phyloP scores from a whole-genome alignment of 257 asterid species.

The Primulina eburnea region DNA sequence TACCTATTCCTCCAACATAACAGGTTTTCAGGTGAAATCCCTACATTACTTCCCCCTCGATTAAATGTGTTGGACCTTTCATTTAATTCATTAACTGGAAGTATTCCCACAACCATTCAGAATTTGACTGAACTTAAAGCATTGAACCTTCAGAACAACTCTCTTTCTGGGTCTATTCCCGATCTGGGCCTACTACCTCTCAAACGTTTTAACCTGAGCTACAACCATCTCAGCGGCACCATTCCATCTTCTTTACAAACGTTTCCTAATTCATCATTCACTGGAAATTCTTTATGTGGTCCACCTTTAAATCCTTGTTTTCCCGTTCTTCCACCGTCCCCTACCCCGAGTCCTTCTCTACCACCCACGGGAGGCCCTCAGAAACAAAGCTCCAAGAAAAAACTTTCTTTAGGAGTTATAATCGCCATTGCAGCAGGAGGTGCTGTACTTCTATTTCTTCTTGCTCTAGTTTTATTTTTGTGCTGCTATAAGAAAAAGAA shows the following conservation, averaged over 20 bases:
- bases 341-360: slow-evolving; percentile 32
- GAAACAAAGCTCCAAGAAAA: slow-evolving; percentile 34
- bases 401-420: slow-evolving; percentile 54
- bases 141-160: slow-evolving; percentile 68
- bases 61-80: slow-evolving; percentile 56
- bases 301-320: slow-evolving; percentile 57
- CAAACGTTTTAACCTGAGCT: slow-evolving; percentile 54
- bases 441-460: slow-evolving; percentile 43
- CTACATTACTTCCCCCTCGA: slow-evolving; percentile 35
- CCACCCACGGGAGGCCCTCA: slow-evolving; percentile 31
- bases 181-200: slow-evolving; percentile 42
- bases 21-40: slow-evolving; percentile 50
- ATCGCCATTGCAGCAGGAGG: slow-evolving; percentile 91
- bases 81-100: slow-evolving; percentile 51
- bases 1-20: slow-evolving; percentile 58
- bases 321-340: slow-evolving; percentile 42
- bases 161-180: slow-evolving; percentile 62
- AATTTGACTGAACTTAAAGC: slow-evolving; percentile 54
- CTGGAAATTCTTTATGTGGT: slow-evolving; percentile 70
- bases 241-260: slow-evolving; percentile 54
- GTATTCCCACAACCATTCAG: slow-evolving; percentile 38
- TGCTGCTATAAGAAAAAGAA: slow-evolving; percentile 55
- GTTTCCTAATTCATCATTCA: slow-evolving; percentile 63
- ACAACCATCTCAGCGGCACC: slow-evolving; percentile 62
- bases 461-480: slow-evolving; percentile 41